These are phyloP conservation scores for Isatis lusitanica DNA, from an alignment of 441 rosid genomes.

Conservation along the genomic window DNA sequence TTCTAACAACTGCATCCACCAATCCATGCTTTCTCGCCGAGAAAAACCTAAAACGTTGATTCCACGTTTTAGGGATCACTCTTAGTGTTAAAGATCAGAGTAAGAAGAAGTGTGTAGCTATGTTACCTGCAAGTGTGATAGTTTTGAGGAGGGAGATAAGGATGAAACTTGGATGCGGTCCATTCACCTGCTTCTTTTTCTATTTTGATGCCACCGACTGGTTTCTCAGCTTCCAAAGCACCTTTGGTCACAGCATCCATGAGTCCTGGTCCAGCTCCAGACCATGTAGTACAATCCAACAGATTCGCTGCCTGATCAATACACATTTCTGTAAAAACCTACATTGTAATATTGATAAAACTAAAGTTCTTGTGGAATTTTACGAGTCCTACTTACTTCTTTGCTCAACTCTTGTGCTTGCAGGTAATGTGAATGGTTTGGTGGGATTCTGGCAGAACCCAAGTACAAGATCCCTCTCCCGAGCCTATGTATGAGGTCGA, in stretches of 20 bases:
- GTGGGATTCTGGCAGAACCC: slow-evolving; percentile 82
- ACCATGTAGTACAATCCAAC: slow-evolving; percentile 87
- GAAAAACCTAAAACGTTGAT: slow-evolving; percentile 62
- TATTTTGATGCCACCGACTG: slow-evolving; percentile 81
- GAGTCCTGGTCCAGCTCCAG: slow-evolving; percentile 93
- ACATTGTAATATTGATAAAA: background rate
- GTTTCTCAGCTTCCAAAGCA: slow-evolving; percentile 73
- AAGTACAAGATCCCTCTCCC: slow-evolving; percentile 85
- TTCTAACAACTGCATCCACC: slow-evolving; percentile 76
- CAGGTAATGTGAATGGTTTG: slow-evolving; percentile 62
- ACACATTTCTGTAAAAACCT: background rate
- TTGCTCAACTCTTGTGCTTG: slow-evolving; percentile 60
- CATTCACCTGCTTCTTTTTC: slow-evolving; percentile 86
- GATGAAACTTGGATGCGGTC: slow-evolving; percentile 84
- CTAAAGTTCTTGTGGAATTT: background rate
- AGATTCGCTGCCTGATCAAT: slow-evolving; percentile 65
- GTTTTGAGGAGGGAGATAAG: slow-evolving; percentile 68
- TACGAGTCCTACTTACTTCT: slow-evolving; percentile 56
- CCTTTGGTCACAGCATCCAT: slow-evolving; percentile 92
- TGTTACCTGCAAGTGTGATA: slow-evolving; percentile 86
- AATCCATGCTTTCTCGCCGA: slow-evolving; percentile 91
- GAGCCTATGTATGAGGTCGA: slow-evolving; percentile 61
- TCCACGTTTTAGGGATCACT: background rate
- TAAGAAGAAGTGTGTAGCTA: background rate
- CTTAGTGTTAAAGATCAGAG: background rate